Evolutionary conservation across 2,329 filamentous ascomycete genomes (phyloP).

Genomic region (Calonectria naviculata): DNA sequence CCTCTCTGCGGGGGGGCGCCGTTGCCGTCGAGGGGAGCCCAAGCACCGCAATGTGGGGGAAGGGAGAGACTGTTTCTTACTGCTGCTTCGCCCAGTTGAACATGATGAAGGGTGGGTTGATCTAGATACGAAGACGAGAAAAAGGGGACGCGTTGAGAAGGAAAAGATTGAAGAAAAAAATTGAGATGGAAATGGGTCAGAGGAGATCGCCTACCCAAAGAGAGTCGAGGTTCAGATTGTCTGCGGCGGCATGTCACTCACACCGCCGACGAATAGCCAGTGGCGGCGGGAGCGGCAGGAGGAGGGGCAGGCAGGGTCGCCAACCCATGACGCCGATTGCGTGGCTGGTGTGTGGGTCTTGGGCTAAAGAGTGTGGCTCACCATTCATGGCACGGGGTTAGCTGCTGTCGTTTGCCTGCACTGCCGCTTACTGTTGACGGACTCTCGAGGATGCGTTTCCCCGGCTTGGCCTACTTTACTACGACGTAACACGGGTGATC

Average conservation of each 20-base stretch:
- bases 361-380: constrained; percentile 3
- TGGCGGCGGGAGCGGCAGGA: constrained; percentile 9
- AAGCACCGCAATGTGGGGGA: constrained; percentile 6
- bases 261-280: constrained; percentile 1
- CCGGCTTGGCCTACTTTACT: not conserved
- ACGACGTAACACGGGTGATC: not conserved
- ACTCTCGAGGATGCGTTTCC: not conserved
- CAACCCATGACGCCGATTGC: constrained; percentile 16
- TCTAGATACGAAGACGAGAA: not conserved
- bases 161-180: constrained; percentile 2
- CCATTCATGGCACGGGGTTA: not conserved
- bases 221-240: constrained; percentile 14
- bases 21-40: not conserved
- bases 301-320: constrained; percentile 12
- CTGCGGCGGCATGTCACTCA: constrained; percentile 21
- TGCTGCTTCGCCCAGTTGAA: constrained; percentile 96
- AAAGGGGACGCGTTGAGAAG: constrained; percentile 4
- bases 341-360: constrained; percentile 19
- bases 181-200: constrained; percentile 7
- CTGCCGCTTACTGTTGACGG: not conserved
- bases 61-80: constrained; percentile 61
- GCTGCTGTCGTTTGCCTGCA: not conserved
- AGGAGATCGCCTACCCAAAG: constrained; percentile 8
- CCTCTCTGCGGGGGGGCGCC: constrained; percentile 12
- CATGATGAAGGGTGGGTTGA: constrained; percentile 61